phyloP scores from a whole-genome alignment of 768 basidiomycete genomes.

The Sarcodon sp. region DNA sequence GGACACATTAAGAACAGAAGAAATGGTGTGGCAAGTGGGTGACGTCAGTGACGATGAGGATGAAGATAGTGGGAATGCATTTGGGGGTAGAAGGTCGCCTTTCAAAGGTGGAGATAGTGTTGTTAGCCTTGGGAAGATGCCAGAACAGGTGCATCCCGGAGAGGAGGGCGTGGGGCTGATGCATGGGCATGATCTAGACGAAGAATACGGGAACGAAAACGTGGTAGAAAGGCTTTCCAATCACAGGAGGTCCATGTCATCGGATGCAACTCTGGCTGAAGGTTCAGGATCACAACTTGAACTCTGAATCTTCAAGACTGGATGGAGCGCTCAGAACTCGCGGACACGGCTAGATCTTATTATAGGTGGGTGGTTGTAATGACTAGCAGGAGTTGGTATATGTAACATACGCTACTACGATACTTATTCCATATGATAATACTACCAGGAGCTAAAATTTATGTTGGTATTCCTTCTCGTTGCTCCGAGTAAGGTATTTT shows the following conservation, averaged over 20 bases:
- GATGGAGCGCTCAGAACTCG: too few species aligned
- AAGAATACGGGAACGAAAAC: slow-evolving; percentile 18
- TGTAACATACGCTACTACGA: too few species aligned
- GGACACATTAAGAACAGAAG: slow-evolving; percentile 20
- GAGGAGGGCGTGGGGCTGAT: slow-evolving; percentile 3
- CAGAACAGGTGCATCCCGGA: slow-evolving; percentile 1
- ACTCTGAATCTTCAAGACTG: too few species aligned
- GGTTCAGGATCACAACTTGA: too few species aligned
- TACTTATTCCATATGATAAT: too few species aligned
- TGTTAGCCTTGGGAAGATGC: slow-evolving; percentile 1
- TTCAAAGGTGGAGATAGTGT: background rate
- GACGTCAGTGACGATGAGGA: slow-evolving; percentile 61
- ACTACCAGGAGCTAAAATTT: too few species aligned
- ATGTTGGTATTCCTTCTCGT: too few species aligned
- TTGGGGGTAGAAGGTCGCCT: slow-evolving; percentile 11
- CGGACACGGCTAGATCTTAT: too few species aligned
- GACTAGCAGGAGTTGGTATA: too few species aligned
- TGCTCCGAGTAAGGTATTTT: too few species aligned
- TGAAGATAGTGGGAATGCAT: slow-evolving; percentile 27
- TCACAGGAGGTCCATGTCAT: slow-evolving; percentile 21
- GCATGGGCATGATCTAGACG: slow-evolving; percentile 9
- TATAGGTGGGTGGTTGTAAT: too few species aligned
- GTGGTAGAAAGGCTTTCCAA: background rate
- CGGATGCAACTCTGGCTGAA: slow-evolving; percentile 20
- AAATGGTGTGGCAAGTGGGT: slow-evolving; percentile 58